A percentile compares a stretch with the other conserved stretches of the same genome.
Evolutionary conservation across 768 basidiomycete genomes (phyloP).

Genomic region (Symmetrospora coprosmae): DNA sequence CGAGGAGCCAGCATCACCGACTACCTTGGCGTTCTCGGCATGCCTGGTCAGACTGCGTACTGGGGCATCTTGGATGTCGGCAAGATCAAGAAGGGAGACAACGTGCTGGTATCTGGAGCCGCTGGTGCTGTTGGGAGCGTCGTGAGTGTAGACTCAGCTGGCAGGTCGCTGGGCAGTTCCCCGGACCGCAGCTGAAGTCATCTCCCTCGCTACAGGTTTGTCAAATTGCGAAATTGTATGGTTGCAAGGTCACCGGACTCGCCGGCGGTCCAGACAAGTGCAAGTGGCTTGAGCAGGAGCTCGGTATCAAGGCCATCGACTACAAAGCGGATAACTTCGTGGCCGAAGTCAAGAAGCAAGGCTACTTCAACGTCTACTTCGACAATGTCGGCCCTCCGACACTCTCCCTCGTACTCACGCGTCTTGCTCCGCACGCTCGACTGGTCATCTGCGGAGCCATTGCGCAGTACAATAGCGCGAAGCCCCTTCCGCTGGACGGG

Average conservation of each 20-base stretch:
- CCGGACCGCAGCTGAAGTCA: not conserved
- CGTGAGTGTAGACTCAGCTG: conserved; percentile 31
- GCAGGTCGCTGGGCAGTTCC: not conserved
- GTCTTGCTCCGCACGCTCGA: conserved; percentile 62
- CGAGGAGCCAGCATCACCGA: conserved; percentile 43
- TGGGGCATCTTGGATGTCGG: conserved; percentile 79
- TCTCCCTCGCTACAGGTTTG: conserved; percentile 40
- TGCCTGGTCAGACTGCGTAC: conserved; percentile 56
- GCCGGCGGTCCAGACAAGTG: conserved; percentile 76
- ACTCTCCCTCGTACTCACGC: conserved; percentile 58
- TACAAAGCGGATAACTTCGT: conserved; percentile 63
- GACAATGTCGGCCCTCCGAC: conserved; percentile 49
- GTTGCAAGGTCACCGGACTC: conserved; percentile 66
- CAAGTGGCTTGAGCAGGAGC: conserved; percentile 63
- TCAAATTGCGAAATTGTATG: conserved; percentile 64
- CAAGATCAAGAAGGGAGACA: conserved; percentile 67
- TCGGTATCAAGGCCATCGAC: conserved; percentile 69
- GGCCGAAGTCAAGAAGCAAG: conserved; percentile 55
- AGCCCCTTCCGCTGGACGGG: conserved; percentile 48
- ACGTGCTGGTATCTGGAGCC: conserved; percentile 72
- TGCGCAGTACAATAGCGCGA: conserved; percentile 50
- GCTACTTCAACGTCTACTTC: conserved; percentile 64
- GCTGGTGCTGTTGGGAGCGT: conserved; percentile 79
- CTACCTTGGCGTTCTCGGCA: conserved; percentile 65
- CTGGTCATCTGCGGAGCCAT: conserved; percentile 77